Percentiles rank a stretch among this genome's conserved stretches.
phyloP scores from a whole-genome alignment of 139 green algal species.

The Desmodesmus armatus region DNA sequence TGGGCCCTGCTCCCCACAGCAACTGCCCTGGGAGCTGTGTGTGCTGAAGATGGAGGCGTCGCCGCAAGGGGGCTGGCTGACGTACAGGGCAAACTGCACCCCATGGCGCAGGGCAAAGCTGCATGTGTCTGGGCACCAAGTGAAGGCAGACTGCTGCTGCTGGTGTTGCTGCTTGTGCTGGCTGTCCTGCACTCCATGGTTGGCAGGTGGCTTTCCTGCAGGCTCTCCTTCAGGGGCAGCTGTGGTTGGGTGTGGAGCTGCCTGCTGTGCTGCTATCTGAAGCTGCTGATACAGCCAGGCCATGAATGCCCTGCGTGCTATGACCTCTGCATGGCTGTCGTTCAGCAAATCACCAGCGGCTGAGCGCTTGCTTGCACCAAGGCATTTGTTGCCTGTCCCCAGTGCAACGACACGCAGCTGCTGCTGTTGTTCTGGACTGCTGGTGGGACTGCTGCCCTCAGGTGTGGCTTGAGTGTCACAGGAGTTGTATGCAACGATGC shows the following conservation, averaged over 20 bases:
- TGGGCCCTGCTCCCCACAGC: neutral
- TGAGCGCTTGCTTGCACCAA: conserved; percentile 57
- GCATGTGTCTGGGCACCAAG: conserved; percentile 25
- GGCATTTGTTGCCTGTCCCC: conserved; percentile 88
- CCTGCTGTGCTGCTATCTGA: conserved; percentile 35
- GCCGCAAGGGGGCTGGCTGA: conserved; percentile 88
- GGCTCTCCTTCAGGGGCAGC: neutral
- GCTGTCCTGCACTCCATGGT: neutral
- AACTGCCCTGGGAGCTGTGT: conserved; percentile 39
- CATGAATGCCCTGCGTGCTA: conserved; percentile 75
- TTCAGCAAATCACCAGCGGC: conserved; percentile 63
- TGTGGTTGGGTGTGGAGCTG: neutral
- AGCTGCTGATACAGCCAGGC: conserved; percentile 77
- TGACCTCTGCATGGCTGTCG: conserved; percentile 86
- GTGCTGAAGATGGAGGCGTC: conserved; percentile 82
- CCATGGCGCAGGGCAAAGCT: conserved; percentile 61
- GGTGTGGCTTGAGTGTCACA: neutral
- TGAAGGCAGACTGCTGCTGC: conserved; percentile 20
- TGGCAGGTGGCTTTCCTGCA: neutral
- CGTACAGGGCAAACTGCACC: conserved; percentile 80
- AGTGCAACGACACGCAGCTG: conserved; percentile 65
- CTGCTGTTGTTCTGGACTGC: neutral
- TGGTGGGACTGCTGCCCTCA: neutral
- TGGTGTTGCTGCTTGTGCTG: neutral
- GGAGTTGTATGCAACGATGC: conserved; percentile 6